phyloP scores from a whole-genome alignment of 2,329 filamentous ascomycete species.

The Emericellopsis cladophorae region DNA sequence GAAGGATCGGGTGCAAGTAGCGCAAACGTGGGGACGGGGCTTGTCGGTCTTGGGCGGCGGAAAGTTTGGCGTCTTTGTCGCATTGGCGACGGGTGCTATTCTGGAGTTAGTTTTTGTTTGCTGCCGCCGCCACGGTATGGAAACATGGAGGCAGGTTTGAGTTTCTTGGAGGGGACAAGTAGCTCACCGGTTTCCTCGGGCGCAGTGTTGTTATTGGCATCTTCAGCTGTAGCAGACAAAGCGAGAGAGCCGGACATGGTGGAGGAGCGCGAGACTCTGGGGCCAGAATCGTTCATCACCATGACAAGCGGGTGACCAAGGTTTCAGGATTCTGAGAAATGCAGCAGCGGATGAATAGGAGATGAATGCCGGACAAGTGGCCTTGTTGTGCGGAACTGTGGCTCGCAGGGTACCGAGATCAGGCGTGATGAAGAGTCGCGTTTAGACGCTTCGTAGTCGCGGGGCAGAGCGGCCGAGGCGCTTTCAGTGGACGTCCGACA shows the following conservation, averaged over 20 bases:
- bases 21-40: slow-evolving; percentile 87
- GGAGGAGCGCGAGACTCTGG: slow-evolving; percentile 20
- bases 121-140: neutral
- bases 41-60: slow-evolving; percentile 94
- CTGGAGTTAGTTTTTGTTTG: too few species aligned
- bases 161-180: neutral
- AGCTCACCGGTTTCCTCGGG: slow-evolving; percentile 20
- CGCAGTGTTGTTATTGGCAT: slow-evolving; percentile 12
- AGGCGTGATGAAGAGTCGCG: slow-evolving; percentile 5
- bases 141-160: neutral
- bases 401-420: slow-evolving; percentile 1
- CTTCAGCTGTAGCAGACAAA: slow-evolving; percentile 7
- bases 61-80: slow-evolving; percentile 30
- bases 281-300: slow-evolving; percentile 26
- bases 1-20: slow-evolving; percentile 83
- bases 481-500: neutral
- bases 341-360: neutral
- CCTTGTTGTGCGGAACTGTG: neutral
- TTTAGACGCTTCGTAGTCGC: slow-evolving; percentile 9
- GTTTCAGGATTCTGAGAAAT: neutral
- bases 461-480: slow-evolving; percentile 8
- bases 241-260: slow-evolving; percentile 16
- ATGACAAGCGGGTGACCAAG: slow-evolving; percentile 12
- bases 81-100: slow-evolving; percentile 15
- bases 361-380: slow-evolving; percentile 1